Percentiles rank a stretch among this genome's conserved stretches.
Conservation (phyloP, 2,329 filamentous ascomycete species). For the Paraphaeosphaeria minitans region DNA sequence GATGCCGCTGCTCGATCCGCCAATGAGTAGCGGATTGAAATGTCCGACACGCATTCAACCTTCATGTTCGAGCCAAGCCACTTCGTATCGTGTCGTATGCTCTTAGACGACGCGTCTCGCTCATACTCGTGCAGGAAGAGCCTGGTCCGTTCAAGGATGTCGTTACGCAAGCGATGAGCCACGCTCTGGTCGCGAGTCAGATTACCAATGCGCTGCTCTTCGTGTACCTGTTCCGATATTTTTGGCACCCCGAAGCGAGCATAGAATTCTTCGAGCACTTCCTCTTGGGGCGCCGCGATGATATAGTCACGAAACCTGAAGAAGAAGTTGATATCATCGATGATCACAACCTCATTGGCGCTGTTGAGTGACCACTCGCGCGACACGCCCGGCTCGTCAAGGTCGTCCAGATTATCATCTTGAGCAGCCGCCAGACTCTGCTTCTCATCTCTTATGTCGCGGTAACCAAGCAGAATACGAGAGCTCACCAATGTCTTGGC, state of each 20-base stretch:
- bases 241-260: constrained; percentile 75
- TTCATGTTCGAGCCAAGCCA: constrained; percentile 88
- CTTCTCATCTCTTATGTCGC: constrained; percentile 67
- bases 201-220: constrained; percentile 74
- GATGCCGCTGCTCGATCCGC: constrained; percentile 64
- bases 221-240: constrained; percentile 77
- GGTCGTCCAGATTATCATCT: constrained; percentile 49
- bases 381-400: constrained; percentile 53
- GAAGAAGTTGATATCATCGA: constrained; percentile 61
- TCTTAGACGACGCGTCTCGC: constrained; percentile 59
- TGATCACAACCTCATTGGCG: constrained; percentile 76
- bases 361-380: constrained; percentile 79
- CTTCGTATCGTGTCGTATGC: constrained; percentile 82
- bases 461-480: constrained; percentile 81
- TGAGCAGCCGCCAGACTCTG: constrained; percentile 47
- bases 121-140: constrained; percentile 88
- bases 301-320: constrained; percentile 84
- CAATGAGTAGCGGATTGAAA: constrained; percentile 78
- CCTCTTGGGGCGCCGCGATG: constrained; percentile 88
- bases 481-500: constrained; percentile 76
- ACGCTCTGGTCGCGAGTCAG: constrained; percentile 68
- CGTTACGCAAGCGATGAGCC: constrained; percentile 73
- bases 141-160: constrained; percentile 85
- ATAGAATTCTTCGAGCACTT: constrained; percentile 84
- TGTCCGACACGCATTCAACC: constrained; percentile 77